These are phyloP conservation scores for Castanea mollissima DNA, from an alignment of 306 rosid genomes.

Conservation along the genomic window DNA sequence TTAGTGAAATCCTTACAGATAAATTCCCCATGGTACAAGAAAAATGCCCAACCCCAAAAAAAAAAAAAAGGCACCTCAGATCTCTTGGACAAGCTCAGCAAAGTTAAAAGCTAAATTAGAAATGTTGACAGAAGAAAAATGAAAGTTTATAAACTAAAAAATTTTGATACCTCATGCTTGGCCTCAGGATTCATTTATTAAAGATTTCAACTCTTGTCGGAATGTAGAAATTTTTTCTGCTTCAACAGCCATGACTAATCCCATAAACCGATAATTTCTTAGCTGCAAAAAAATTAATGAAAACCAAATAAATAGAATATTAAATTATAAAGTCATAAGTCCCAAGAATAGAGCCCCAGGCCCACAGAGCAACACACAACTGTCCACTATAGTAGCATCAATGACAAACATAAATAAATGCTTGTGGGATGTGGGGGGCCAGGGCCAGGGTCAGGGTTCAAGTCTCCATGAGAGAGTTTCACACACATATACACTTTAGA, in stretches of 20 bases:
- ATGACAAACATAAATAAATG: not conserved
- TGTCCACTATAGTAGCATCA: constrained; percentile 14
- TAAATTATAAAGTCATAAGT: not conserved
- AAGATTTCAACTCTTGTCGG: constrained; percentile 52
- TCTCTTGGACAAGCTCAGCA: not conserved
- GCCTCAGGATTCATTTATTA: constrained; percentile 39
- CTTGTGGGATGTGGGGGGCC: no score
- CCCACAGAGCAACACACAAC: not conserved
- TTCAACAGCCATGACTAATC: constrained; percentile 61
- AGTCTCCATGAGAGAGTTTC: no score
- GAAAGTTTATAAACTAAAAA: not conserved
- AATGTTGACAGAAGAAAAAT: not conserved
- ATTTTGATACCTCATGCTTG: constrained; percentile 12
- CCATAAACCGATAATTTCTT: constrained; percentile 49
- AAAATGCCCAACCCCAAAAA: not conserved
- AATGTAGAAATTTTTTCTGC: constrained; percentile 55
- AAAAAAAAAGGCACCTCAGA: not conserved
- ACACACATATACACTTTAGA: no score
- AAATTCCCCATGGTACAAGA: not conserved
- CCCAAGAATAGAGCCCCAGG: not conserved
- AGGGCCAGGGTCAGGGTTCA: no score
- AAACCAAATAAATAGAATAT: not conserved
- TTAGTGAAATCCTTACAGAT: not conserved
- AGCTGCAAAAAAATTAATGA: constrained; percentile 40
- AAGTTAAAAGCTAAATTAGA: constrained; percentile 11